Conservation (phyloP, 768 basidiomycete genomes). For the Boletus rubroflammeus region DNA sequence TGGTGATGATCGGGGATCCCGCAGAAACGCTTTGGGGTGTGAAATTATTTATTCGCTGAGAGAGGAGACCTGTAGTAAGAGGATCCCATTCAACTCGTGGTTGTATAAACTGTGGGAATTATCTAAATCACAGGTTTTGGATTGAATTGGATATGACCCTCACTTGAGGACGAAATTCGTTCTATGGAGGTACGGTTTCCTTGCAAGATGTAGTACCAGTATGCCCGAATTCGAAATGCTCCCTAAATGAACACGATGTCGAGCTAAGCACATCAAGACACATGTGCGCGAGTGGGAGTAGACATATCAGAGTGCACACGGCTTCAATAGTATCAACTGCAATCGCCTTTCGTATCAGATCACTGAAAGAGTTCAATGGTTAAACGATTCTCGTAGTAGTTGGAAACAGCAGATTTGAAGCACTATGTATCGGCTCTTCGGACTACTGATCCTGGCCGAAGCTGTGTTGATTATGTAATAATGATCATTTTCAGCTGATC, state of each 20-base stretch:
- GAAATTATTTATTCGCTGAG: not conserved
- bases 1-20: not conserved
- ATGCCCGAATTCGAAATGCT: too few relatives aligned
- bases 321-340: not conserved
- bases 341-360: not conserved
- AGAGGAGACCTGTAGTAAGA: not conserved
- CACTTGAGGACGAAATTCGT: not conserved
- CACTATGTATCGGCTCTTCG: too few relatives aligned
- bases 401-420: too few relatives aligned
- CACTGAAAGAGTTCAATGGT: too few relatives aligned
- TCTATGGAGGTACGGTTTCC: not conserved
- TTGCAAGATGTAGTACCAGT: not conserved
- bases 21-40: conserved; percentile 22
- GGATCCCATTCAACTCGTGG: not conserved
- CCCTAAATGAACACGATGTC: not conserved
- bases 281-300: too few relatives aligned
- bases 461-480: not conserved
- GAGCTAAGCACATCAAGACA: not conserved
- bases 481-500: not conserved
- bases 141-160: not conserved
- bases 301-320: not conserved
- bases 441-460: too few relatives aligned
- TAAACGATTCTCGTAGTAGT: too few relatives aligned
- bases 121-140: not conserved
- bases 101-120: not conserved